phyloP scores from a whole-genome alignment of 495 filamentous ascomycete species.

The Aspergillus nanangensis region DNA sequence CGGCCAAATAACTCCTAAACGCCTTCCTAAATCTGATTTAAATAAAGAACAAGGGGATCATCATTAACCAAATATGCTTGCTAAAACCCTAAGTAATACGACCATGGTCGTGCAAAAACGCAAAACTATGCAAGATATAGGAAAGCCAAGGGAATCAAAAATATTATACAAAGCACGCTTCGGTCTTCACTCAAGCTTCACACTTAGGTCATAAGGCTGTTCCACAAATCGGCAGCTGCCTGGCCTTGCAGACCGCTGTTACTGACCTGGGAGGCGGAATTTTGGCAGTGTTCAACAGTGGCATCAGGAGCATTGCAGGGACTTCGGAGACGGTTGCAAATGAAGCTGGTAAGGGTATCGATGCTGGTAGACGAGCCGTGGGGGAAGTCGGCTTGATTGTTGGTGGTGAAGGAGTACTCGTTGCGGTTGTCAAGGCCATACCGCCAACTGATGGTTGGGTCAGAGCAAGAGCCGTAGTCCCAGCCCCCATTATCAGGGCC shows the following conservation, averaged over 20 bases:
- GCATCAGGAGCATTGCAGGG: conserved; percentile 47
- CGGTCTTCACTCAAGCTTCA: too few relatives aligned
- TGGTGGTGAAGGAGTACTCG: conserved; percentile 47
- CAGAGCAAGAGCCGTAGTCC: conserved; percentile 41
- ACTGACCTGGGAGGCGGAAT: conserved; percentile 29
- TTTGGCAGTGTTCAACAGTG: conserved; percentile 43
- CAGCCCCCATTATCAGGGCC: conserved; percentile 25
- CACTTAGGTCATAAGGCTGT: conserved; percentile 27
- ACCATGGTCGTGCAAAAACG: too few relatives aligned
- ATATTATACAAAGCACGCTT: too few relatives aligned
- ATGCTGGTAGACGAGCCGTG: conserved; percentile 57
- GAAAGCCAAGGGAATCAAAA: too few relatives aligned
- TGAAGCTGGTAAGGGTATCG: conserved; percentile 49
- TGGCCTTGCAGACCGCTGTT: conserved; percentile 34
- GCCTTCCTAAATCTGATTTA: too few relatives aligned
- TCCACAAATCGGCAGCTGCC: conserved; percentile 58
- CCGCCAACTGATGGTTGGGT: conserved; percentile 52
- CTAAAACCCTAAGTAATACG: too few relatives aligned
- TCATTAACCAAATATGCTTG: too few relatives aligned
- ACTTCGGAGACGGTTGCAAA: conserved; percentile 48
- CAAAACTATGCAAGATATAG: too few relatives aligned
- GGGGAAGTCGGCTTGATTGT: conserved; percentile 48
- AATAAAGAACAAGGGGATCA: too few relatives aligned
- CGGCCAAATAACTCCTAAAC: too few relatives aligned
- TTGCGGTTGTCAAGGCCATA: conserved; percentile 47